phyloP scores from a whole-genome alignment of 805 yeast species.

The Jamesozyma jinghongensis region DNA sequence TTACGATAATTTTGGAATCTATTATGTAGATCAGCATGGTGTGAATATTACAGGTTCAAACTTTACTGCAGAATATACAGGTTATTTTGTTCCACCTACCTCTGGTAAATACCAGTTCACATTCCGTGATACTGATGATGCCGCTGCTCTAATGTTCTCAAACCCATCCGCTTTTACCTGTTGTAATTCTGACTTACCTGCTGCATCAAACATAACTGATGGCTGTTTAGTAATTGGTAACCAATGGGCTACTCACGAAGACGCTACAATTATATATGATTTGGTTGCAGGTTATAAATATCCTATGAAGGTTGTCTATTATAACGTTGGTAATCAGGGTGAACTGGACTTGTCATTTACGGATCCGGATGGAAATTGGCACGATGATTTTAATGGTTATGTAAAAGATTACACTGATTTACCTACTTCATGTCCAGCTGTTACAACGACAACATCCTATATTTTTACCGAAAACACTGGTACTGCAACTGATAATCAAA shows the following conservation, averaged over 20 bases:
- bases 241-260: conserved; percentile 2
- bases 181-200: not conserved
- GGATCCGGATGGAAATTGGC: conserved; percentile 4
- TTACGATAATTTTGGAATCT: not conserved
- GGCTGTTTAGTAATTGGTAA: conserved; percentile 2
- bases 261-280: not conserved
- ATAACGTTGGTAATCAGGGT: conserved; percentile 6
- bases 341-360: conserved; percentile 1
- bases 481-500: conserved; percentile 4
- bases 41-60: conserved; percentile 7
- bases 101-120: conserved; percentile 28
- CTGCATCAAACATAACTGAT: not conserved
- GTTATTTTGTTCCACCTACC: conserved; percentile 23
- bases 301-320: conserved; percentile 15
- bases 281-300: conserved; percentile 8
- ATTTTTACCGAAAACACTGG: not conserved
- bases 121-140: conserved; percentile 27
- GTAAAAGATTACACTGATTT: not conserved
- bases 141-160: conserved; percentile 20
- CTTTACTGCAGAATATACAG: conserved; percentile 21
- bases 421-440: not conserved
- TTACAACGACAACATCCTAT: not conserved
- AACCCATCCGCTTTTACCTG: conserved; percentile 23
- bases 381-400: not conserved
- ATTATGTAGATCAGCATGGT: not conserved